Evolutionary conservation across 768 basidiomycete species (phyloP).

Genomic region (Mycena amicta): DNA sequence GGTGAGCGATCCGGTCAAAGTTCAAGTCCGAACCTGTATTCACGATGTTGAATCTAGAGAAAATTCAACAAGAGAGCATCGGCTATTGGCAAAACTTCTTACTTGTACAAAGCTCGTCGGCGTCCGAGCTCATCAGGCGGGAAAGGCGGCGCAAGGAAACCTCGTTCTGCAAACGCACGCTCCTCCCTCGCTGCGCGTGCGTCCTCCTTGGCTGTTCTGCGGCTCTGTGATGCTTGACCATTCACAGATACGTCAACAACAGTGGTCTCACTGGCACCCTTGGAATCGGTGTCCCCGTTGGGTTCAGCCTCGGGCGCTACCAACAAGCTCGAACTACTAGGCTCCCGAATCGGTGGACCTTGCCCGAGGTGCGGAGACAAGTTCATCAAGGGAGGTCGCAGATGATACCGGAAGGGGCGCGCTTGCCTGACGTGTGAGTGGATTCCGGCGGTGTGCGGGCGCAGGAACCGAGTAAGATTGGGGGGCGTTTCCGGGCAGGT

Average conservation of each 20-base stretch:
- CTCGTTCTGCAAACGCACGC: slow-evolving; percentile 62
- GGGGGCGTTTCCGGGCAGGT: background rate
- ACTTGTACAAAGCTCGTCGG: slow-evolving; percentile 85
- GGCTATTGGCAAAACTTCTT: slow-evolving; percentile 24
- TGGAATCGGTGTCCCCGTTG: background rate
- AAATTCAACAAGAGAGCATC: slow-evolving; percentile 3
- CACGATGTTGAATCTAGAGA: slow-evolving; percentile 81
- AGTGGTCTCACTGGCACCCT: background rate
- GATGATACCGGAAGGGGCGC: slow-evolving; percentile 42
- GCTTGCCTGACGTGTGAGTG: slow-evolving; percentile 49
- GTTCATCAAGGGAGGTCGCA: background rate
- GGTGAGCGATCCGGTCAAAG: slow-evolving; percentile 91
- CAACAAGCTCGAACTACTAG: background rate
- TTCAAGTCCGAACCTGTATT: slow-evolving; percentile 84
- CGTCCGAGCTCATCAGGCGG: slow-evolving; percentile 86
- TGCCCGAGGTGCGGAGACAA: slow-evolving; percentile 17
- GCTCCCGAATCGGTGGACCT: slow-evolving; percentile 11
- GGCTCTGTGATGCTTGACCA: slow-evolving; percentile 27
- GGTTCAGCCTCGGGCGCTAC: background rate
- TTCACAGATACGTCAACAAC: slow-evolving; percentile 30
- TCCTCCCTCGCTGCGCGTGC: slow-evolving; percentile 67
- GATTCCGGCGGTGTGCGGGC: slow-evolving; percentile 39
- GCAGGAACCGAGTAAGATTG: slow-evolving; percentile 13
- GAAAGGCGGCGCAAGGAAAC: slow-evolving; percentile 77
- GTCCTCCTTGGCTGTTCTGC: slow-evolving; percentile 31